Evolutionary conservation across 164 flowering plant genomes (phyloP), one percentile per base, ranked within the genome.

Genomic region (Paratinospora sagittata): DNA sequence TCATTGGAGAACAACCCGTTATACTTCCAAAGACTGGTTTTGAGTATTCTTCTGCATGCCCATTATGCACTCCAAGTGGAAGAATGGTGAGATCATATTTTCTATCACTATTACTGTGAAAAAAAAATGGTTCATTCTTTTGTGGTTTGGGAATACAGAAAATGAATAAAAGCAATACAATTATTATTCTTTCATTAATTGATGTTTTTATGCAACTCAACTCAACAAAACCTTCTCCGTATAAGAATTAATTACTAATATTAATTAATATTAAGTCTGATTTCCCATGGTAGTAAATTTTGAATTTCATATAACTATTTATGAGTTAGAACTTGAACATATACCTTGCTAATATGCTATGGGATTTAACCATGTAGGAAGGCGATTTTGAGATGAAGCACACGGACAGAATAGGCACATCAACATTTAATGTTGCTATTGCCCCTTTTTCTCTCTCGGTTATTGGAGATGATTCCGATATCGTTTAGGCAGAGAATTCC

Each of bases 41-140:
- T 78, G 98, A 94, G 75, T 94, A 94, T 79, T 90, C 98, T 45
- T 94, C 97, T 34, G 98, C 98, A 33, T 94, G 98, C 78, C 98
- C 98, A 61, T 81, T 94, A 70, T 62, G 78, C 79, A 91, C 97
- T 71, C 83, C 96, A 36, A 88, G 68, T 76, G 98, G 98, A 64
- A 87, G 90, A 88, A 94, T 94, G 98, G 97, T 91, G 79, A 78
- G 87, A 69, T 17, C 19, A 17, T 16, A 52, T 16, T 16, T 52
- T 17, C n/a, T 52, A 52, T 52, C 19, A 52, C 58, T 52, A 19
- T 52, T 52, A 16, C 19, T 2, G n/a, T 52, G 3, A 3, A 36
- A 36, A 36, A 36, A 36, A 36, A 36, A 19, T 16, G 19, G 21
- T 52, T 52, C 58, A 17, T 52, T 52, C 19, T 1, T 52, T 52